These are phyloP conservation scores for Kodamaea suecica DNA, from an alignment of 1,139 yeast species.

Conservation along the genomic window DNA sequence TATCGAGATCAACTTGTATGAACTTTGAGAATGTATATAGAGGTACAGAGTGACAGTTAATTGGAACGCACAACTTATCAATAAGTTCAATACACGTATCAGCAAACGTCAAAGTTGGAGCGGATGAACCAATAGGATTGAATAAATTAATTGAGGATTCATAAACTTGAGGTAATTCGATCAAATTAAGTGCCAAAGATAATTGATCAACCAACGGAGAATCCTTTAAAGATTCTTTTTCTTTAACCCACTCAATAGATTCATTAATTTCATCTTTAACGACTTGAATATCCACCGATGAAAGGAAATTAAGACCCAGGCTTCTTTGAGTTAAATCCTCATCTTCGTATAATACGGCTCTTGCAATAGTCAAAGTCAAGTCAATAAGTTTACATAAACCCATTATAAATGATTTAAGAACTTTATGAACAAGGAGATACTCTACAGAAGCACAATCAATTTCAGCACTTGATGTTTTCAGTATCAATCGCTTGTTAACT, in stretches of 20 bases:
- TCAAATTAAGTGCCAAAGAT: conserved; percentile 23
- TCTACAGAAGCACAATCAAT: conserved; percentile 11
- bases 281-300: conserved; percentile 20
- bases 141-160: conserved; percentile 15
- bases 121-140: neutral
- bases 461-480: neutral
- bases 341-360: conserved; percentile 69
- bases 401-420: conserved; percentile 44
- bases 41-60: too few relatives aligned
- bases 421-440: conserved; percentile 38
- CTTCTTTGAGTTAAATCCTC: conserved; percentile 68
- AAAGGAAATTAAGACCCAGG: conserved; percentile 48
- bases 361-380: conserved; percentile 45
- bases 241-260: conserved; percentile 3
- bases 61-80: conserved; percentile 10
- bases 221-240: conserved; percentile 4
- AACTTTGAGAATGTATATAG: conserved; percentile 41
- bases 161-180: conserved; percentile 29
- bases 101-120: neutral
- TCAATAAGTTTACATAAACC: conserved; percentile 55
- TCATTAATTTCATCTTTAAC: neutral
- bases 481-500: conserved; percentile 4
- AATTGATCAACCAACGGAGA: conserved; percentile 26
- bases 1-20: conserved; percentile 53
- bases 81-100: conserved; percentile 8